Conservation (phyloP, 139 green algal genomes). For the Haematococcus lacustris region DNA sequence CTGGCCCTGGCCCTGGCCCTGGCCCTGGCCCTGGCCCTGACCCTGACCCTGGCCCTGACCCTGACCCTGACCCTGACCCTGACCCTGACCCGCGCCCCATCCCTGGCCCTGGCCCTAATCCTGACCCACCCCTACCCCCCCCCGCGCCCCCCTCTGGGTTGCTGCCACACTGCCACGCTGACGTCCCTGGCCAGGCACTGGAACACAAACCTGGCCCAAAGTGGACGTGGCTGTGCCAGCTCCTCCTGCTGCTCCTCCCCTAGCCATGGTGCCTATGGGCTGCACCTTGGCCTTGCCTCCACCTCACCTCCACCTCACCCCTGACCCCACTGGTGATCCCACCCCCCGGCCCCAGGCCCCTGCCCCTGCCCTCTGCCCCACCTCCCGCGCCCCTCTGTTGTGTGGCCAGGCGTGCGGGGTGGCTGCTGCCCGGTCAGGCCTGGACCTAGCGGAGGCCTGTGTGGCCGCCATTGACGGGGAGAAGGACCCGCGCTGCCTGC, state of each 20-base stretch:
- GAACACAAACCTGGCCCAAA: too few species aligned
- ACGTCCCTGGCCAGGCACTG: too few species aligned
- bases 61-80: too few species aligned
- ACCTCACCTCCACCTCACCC: neutral
- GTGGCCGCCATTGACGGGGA: conserved; percentile 69
- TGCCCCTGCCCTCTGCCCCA: neutral
- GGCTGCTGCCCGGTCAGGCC: neutral
- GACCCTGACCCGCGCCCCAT: too few species aligned
- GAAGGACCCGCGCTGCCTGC: conserved; percentile 83
- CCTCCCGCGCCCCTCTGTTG: neutral
- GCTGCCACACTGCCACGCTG: neutral
- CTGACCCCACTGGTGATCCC: neutral
- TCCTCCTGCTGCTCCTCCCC: neutral
- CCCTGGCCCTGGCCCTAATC: too few species aligned
- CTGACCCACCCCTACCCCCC: too few species aligned
- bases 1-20: too few species aligned
- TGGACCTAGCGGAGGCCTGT: conserved; percentile 23
- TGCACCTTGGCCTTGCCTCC: neutral
- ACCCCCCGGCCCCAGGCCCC: neutral
- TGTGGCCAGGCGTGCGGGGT: conserved; percentile 7
- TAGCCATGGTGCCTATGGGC: neutral
- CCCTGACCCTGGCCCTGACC: too few species aligned
- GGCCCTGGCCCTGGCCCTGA: too few species aligned
- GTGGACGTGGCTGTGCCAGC: neutral
- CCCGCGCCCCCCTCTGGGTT: too few species aligned